These are phyloP conservation scores for Cyberlindnera amylophila DNA, from an alignment of 805 yeast genomes.

Conservation along the genomic window DNA sequence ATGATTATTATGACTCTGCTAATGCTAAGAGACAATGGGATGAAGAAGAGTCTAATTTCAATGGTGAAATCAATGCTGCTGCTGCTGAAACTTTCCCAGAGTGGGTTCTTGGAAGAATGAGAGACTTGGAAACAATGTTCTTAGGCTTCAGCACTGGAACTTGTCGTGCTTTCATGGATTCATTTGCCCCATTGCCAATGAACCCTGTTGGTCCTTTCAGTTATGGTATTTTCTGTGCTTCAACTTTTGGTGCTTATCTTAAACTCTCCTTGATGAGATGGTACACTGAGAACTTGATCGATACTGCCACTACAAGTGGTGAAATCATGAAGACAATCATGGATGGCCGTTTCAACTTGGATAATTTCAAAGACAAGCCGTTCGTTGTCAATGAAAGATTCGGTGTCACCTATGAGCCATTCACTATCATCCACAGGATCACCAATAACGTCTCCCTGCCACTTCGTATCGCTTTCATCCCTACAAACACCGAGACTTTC, in stretches of 20 bases:
- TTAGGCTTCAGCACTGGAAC: neutral
- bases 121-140: neutral
- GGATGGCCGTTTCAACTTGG: neutral
- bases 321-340: neutral
- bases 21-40: too few species aligned
- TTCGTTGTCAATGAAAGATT: neutral
- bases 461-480: neutral
- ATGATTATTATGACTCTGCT: too few species aligned
- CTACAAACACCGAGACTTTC: neutral
- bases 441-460: neutral
- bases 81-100: neutral
- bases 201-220: neutral
- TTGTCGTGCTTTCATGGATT: neutral
- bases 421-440: neutral
- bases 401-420: neutral
- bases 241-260: neutral
- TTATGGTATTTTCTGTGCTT: neutral
- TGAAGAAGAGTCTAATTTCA: too few species aligned
- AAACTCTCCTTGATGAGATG: neutral
- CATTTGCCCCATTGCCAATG: neutral
- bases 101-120: neutral
- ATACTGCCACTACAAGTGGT: neutral
- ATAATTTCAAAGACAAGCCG: neutral
- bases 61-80: too few species aligned
- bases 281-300: neutral